A percentile compares a stretch with the other conserved stretches of the same genome.
These are phyloP conservation scores for Haplographium delicatum DNA, from an alignment of 495 filamentous ascomycete genomes.

Conservation along the genomic window DNA sequence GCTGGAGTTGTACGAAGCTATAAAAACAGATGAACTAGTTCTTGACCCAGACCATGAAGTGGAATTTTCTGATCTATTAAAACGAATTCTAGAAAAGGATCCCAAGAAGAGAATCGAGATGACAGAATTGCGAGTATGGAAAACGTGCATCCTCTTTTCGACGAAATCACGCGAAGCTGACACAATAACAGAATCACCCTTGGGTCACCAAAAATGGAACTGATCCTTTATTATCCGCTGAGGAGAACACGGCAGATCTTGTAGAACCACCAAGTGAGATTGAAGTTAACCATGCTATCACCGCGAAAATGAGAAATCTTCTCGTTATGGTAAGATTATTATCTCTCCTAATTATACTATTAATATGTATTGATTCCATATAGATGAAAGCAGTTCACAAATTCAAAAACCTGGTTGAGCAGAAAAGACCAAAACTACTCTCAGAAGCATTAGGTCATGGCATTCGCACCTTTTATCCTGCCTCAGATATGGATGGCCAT, in stretches of 20 bases:
- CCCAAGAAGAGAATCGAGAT: constrained; percentile 76
- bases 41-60: constrained; percentile 52
- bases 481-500: constrained; percentile 14
- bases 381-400: constrained; percentile 90
- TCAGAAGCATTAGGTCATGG: constrained; percentile 53
- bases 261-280: constrained; percentile 79
- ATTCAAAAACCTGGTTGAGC: constrained; percentile 63
- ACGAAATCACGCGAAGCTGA: too few species aligned
- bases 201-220: constrained; percentile 85
- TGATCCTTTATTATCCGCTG: constrained; percentile 72
- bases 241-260: constrained; percentile 81
- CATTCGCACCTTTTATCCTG: constrained; percentile 50
- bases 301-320: constrained; percentile 75
- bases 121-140: constrained; percentile 66
- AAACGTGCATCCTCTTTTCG: too few species aligned
- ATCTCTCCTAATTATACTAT: not conserved
- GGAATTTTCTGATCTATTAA: constrained; percentile 63
- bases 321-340: constrained; percentile 67
- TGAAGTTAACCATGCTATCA: constrained; percentile 88
- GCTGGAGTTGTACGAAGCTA: constrained; percentile 84
- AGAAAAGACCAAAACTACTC: constrained; percentile 42
- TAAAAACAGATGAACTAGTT: constrained; percentile 55
- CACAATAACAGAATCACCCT: constrained; percentile 65
- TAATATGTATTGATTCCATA: constrained; percentile 2
- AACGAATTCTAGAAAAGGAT: constrained; percentile 67